Evolutionary conservation across 331 rosid species (phyloP).

Genomic region (Pyracantha coccinea): DNA sequence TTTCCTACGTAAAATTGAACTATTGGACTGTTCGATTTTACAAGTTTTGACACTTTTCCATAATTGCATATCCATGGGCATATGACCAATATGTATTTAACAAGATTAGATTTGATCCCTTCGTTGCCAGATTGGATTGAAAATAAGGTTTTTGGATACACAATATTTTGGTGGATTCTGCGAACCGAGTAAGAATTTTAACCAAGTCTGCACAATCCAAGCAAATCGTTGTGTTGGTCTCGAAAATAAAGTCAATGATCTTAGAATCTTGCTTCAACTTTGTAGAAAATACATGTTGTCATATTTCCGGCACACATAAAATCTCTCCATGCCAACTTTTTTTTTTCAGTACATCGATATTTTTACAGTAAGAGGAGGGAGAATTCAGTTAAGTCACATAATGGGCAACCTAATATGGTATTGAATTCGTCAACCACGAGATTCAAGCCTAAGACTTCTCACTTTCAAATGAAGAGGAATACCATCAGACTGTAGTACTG

Average conservation of each 20-base stretch:
- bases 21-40: constrained; percentile 40
- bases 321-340: no score
- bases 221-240: constrained; percentile 67
- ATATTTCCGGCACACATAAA: no score
- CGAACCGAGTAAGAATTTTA: constrained; percentile 27
- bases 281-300: constrained; percentile 41
- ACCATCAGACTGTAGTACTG: no score
- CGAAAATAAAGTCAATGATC: constrained; percentile 57
- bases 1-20: constrained; percentile 53
- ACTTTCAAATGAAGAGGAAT: accelerated
- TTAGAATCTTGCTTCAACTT: constrained; percentile 50
- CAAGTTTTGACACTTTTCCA: constrained; percentile 52
- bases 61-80: constrained; percentile 13
- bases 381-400: no score
- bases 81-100: constrained; percentile 82
- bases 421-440: accelerated
- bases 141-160: constrained; percentile 58
- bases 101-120: constrained; percentile 36
- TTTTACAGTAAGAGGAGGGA: accelerated
- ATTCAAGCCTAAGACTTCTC: accelerated
- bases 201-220: neutral
- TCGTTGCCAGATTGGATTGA: constrained; percentile 24
- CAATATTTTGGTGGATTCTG: constrained; percentile 68
- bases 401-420: no score
- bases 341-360: no score